Base-by-base conservation (phyloP, 768 basidiomycete species). In the Hemileccinum impolitum region DNA sequence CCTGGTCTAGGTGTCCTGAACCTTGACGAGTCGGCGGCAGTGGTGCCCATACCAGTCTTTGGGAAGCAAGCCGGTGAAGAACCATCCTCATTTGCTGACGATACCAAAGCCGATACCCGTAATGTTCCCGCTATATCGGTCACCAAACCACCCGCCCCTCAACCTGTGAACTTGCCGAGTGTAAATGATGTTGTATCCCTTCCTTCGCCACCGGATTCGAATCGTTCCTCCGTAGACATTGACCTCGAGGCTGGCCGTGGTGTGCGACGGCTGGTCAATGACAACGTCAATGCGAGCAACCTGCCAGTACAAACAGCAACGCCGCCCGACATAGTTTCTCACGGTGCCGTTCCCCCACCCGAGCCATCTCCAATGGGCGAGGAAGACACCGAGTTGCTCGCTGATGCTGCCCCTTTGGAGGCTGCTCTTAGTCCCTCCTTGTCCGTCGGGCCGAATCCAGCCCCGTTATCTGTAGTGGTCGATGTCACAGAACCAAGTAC, bases 131-230 rank as follows among this genome's bases (percentile, higher is more conserved):
- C 70, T 13, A 81, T 85, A 46, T 78, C 82, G 18, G 68, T 87
- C 48, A 82, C 84, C 28, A 88, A 82, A 69, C 76, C 84, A 9
- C 87, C 88, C 2, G 81, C 78, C 0, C 89, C 89, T 13, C 66
- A 73, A 45, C 88, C 88, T 39, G 79, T 91, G 12, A 75, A 77
- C 45, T 70, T 91, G 17, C 89, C 89, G 1, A 86, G 80, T 15
- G 71, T 74, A 21, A 75, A 72, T 32, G 84, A 86, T 57, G 82
- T 87, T 32, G 67, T 72, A 18, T 52, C 74, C 19, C 61, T 69
- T 13, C 70, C 74, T 6, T 74, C 76, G 9, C 73, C 74, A 1
- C 70, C 76, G 6, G 73, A 75, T 41, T 77, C 78, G 15, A 68
- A 64, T 10, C 62, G 62, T 34, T 62, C 68, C 7, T 73, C 73